A percentile compares a stretch with the other conserved stretches of the same genome.
phyloP scores from a whole-genome alignment of 2,329 filamentous ascomycete genomes.

The Pestalotiopsis sp. region DNA sequence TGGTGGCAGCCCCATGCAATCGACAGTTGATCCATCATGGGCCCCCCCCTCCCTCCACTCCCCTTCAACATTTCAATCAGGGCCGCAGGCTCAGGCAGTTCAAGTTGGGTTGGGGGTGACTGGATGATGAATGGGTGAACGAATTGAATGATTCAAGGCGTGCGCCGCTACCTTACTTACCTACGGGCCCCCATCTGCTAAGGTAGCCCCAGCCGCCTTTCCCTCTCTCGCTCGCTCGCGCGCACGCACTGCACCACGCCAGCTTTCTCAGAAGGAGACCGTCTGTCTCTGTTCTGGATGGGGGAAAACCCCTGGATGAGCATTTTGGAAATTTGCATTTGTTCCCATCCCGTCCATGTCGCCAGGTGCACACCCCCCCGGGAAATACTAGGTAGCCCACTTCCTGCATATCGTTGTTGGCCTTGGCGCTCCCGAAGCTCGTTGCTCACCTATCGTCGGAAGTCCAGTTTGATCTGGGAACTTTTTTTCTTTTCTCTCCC shows the following conservation, averaged over 20 bases:
- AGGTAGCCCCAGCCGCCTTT: not conserved
- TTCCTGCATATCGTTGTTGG: not conserved
- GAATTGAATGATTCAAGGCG: constrained; percentile 6
- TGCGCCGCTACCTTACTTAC: not conserved
- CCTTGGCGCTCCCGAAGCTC: not conserved
- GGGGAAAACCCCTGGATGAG: constrained; percentile 5
- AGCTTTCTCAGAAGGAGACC: not conserved
- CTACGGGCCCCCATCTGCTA: not conserved
- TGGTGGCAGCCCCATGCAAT: not conserved
- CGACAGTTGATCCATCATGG: not conserved
- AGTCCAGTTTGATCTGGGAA: not conserved
- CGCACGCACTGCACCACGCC: not conserved
- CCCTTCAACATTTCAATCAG: not conserved
- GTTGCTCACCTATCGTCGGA: not conserved
- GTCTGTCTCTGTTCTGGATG: not conserved
- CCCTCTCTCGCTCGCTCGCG: not conserved
- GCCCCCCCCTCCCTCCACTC: not conserved
- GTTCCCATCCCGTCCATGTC: not conserved
- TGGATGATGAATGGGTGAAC: not conserved
- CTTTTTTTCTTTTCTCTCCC: not conserved
- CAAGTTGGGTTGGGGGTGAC: not conserved
- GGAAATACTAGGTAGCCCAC: not conserved
- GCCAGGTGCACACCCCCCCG: not conserved
- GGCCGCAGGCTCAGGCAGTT: not conserved
- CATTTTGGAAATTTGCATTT: constrained; percentile 12